phyloP scores from a whole-genome alignment of 2,329 filamentous ascomycete genomes.

The Geoglossum cookeanum region DNA sequence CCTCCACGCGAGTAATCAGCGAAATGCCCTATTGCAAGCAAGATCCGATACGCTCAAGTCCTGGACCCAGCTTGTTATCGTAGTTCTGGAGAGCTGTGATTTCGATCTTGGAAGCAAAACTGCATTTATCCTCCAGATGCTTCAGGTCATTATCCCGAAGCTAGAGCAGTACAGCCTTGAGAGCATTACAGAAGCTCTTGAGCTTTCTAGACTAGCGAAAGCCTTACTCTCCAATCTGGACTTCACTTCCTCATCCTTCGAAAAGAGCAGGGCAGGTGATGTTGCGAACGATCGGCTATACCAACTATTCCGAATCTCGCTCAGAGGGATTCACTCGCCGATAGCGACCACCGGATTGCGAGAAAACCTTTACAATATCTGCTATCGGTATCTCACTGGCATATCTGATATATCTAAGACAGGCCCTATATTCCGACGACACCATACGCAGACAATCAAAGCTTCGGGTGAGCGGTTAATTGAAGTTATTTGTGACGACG shows the following conservation, averaged over 20 bases:
- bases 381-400: slow-evolving; percentile 64
- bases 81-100: slow-evolving; percentile 67
- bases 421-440: slow-evolving; percentile 25
- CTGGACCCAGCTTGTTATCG: slow-evolving; percentile 69
- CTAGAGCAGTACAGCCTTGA: slow-evolving; percentile 59
- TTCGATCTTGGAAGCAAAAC: slow-evolving; percentile 54
- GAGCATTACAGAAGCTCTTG: slow-evolving; percentile 48
- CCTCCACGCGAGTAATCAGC: slow-evolving; percentile 23
- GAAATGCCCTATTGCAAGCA: slow-evolving; percentile 21
- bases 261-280: slow-evolving; percentile 34
- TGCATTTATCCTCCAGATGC: slow-evolving; percentile 63
- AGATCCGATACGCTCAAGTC: slow-evolving; percentile 53
- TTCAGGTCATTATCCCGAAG: slow-evolving; percentile 76
- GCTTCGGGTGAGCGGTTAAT: slow-evolving; percentile 65
- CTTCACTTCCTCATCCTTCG: slow-evolving; percentile 26
- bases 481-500: slow-evolving; percentile 81
- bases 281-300: slow-evolving; percentile 76
- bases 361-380: slow-evolving; percentile 78
- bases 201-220: slow-evolving; percentile 60
- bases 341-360: slow-evolving; percentile 52
- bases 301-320: slow-evolving; percentile 73
- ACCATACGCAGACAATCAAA: slow-evolving; percentile 51
- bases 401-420: slow-evolving; percentile 37
- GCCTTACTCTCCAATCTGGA: slow-evolving; percentile 54
- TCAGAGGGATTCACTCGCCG: slow-evolving; percentile 60